These are phyloP conservation scores for Hagleromyces aurorensis DNA, from an alignment of 805 yeast genomes.

Conservation along the genomic window DNA sequence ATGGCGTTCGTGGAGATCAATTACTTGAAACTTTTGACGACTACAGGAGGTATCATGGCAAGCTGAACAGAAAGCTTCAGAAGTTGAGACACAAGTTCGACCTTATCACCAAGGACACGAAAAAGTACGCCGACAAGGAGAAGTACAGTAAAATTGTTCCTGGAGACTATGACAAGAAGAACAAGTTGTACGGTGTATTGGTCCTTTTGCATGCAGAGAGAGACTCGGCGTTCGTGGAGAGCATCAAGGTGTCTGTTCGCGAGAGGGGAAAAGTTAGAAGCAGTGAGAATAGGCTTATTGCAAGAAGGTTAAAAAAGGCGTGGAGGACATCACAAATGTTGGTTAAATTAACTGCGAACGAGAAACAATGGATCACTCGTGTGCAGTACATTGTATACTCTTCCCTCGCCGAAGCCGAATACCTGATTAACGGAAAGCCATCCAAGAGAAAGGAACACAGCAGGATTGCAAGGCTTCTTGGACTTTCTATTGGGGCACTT, in stretches of 20 bases:
- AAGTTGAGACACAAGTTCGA: slow-evolving; percentile 57
- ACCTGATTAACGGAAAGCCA: slow-evolving; percentile 22
- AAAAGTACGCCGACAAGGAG: slow-evolving; percentile 45
- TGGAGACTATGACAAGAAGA: slow-evolving; percentile 44
- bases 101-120: slow-evolving; percentile 60
- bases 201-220: slow-evolving; percentile 70
- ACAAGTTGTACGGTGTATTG: slow-evolving; percentile 44
- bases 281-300: slow-evolving; percentile 39
- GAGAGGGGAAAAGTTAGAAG: slow-evolving; percentile 27
- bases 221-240: slow-evolving; percentile 36
- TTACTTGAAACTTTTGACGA: slow-evolving; percentile 63
- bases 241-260: slow-evolving; percentile 24
- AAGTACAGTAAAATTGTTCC: slow-evolving; percentile 39
- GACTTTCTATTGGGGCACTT: slow-evolving; percentile 22
- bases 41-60: slow-evolving; percentile 57
- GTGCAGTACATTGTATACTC: slow-evolving; percentile 35
- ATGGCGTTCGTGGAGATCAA: slow-evolving; percentile 50
- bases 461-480: slow-evolving; percentile 18
- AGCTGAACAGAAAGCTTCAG: slow-evolving; percentile 50
- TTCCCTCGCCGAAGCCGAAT: slow-evolving; percentile 45
- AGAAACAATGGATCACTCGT: slow-evolving; percentile 30
- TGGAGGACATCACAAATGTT: slow-evolving; percentile 38
- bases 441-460: slow-evolving; percentile 18
- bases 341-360: slow-evolving; percentile 35
- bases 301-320: slow-evolving; percentile 64